Evolutionary conservation across 2,329 filamentous ascomycete species (phyloP), one percentile per base, ranked within the genome.

Genomic region (Xylaria multiplex): DNA sequence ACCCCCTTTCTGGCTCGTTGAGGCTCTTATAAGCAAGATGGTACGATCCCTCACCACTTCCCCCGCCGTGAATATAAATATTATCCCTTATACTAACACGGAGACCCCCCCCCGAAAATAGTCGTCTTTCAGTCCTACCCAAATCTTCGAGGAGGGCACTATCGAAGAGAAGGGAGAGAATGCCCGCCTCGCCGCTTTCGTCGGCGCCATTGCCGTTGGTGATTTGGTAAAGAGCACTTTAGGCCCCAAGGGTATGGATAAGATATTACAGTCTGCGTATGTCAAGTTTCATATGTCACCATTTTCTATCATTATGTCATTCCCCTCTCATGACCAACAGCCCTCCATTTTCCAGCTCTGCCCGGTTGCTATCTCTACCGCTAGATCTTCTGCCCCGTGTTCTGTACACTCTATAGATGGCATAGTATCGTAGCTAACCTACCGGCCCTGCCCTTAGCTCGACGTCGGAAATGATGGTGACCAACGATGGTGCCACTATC

Each of bases 131-230:
- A 96, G 93, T 83, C 94, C 95, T 76, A 97, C 93, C 70, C 95
- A 98, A 83, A 98, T 98, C 85, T 98, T 98, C 82, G 93, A 93
- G 76, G 93, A 97, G 81, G 94, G 96, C 79, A 96, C 96, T 73
- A 96, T 91, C 64, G 93, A 98, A 83, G 95, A 98, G 84, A 98
- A 97, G 85, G 96, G 96, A 76, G 95, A 98, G 85, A 98, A 98
- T 91, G 95, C 96, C 76, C 93, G 95, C 87, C 91, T 98, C 74
- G 91, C 93, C n/a, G 95, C 95, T 71, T 99, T 99, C 77, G 95
- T 99, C 62, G 96, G 96, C 75, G 96, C 96, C 79, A 99, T 99
- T 77, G 96, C 96, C 62, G 96, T 99, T 53, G 96, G 96, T 60
- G 96, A 99, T 76, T 82, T 99, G 72, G 96, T 99, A 60, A 99